Evolutionary conservation across 192 early-diverging fungal genomes (phyloP), one percentile per base, ranked within the genome.

Genomic region (Martensiomyces pterosporus): DNA sequence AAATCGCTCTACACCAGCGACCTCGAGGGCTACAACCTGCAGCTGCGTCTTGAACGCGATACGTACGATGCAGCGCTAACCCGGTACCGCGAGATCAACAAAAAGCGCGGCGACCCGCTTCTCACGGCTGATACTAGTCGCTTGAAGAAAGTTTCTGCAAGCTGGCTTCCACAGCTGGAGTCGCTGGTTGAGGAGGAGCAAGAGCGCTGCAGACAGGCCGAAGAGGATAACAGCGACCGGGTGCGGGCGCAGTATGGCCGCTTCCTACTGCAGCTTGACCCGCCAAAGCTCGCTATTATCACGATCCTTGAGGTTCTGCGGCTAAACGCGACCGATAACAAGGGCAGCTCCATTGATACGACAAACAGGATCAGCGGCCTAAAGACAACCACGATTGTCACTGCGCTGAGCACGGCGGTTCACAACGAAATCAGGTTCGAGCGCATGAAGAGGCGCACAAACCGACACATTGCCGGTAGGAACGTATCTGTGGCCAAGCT

Each of bases 361-460:
- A 59, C 53, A 33, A 77, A 71, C 55, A 79, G 79, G 43, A 80
- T 82, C 74, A 69, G 76, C 24, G 79, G 80, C 17, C 70, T 79
- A 3, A 66, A 76, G 39, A 76, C 79, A 1, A 35, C 84, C 15
- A 75, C 78, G 37, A 58, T 68, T 16, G 57, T 57, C 27, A 48
- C 13, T 14, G 15, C 58, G 24, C 79, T 98, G 26, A 91, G 87
- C 25, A 81, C 76, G 18, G 79, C 86, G 3, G 70, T 98, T 15
- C 90, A 94, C 51, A 76, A 73, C 44, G 92, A 98, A 64, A 84
- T 90, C 57, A 83, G 87, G 58, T 77, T 88, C 9, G 80, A 84
- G 43, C 79, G 87, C 29, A 79, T 91, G 71, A 83, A 83, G 33
- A 80, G 82, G 52, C 82, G 77, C 44, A 71, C 73, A 15, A 86